A percentile compares a stretch with the other conserved stretches of the same genome.
These are phyloP conservation scores for Beta macrorhiza DNA, from an alignment of 179 eudicot species.

Conservation along the genomic window DNA sequence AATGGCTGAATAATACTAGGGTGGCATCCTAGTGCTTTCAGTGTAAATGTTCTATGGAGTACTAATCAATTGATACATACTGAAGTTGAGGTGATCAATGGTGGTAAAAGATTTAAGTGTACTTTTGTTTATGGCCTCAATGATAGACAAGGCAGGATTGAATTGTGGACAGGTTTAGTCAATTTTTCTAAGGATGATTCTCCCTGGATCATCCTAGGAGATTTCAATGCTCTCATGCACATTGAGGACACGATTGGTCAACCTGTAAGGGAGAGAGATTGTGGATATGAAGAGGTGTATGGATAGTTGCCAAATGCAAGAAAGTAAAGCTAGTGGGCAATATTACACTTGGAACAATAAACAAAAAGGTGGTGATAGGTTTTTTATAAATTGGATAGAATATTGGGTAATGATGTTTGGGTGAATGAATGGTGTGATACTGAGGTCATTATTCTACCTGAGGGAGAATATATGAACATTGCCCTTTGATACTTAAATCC, in stretches of 20 bases:
- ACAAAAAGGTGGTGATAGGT: not conserved
- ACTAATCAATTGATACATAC: not conserved
- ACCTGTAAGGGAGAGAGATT: not conserved
- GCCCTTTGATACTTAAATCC: not conserved
- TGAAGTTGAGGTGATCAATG: no score
- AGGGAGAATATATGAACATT: not conserved
- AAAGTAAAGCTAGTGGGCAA: not conserved
- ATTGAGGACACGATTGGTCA: not conserved
- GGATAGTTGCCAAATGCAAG: not conserved
- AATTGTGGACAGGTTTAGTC: not conserved
- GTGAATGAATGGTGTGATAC: not conserved
- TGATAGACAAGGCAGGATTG: no score
- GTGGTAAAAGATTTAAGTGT: not conserved
- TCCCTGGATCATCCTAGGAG: not conserved
- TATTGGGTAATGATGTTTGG: not conserved
- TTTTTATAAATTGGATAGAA: no score
- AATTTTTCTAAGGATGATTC: no score
- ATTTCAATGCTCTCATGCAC: not conserved
- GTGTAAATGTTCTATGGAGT: no score
- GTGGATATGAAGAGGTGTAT: not conserved
- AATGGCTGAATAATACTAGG: not conserved
- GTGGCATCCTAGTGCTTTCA: not conserved
- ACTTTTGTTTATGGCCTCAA: not conserved
- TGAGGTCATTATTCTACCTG: not conserved
- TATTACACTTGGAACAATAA: not conserved